Conservation (phyloP, 2,329 filamentous ascomycete species). For the Colletotrichum cereale region DNA sequence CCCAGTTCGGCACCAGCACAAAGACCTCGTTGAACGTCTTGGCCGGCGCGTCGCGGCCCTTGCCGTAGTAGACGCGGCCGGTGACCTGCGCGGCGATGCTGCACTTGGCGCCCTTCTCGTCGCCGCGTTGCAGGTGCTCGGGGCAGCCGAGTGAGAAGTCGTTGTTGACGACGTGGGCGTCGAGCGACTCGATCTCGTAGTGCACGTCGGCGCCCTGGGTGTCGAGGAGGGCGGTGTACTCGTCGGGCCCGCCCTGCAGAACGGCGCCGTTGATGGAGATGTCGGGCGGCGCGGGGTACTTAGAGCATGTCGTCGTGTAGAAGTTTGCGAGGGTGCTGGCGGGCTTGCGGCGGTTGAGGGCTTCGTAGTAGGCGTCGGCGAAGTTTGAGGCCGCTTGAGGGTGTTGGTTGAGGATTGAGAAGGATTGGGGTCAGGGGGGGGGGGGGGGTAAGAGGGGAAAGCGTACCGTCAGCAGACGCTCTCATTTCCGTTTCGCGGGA, state of each 20-base stretch:
- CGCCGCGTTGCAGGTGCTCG: slow-evolving; percentile 55
- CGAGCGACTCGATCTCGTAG: slow-evolving; percentile 82
- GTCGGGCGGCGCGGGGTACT: slow-evolving; percentile 69
- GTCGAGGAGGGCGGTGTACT: slow-evolving; percentile 77
- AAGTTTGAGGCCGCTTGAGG: slow-evolving; percentile 76
- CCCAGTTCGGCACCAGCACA: slow-evolving; percentile 83
- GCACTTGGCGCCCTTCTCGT: slow-evolving; percentile 68
- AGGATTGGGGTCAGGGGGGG: too few species aligned
- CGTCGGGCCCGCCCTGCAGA: slow-evolving; percentile 67
- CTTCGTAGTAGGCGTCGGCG: slow-evolving; percentile 79
- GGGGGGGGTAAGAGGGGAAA: slow-evolving; percentile 6
- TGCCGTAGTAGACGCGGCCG: slow-evolving; percentile 78
- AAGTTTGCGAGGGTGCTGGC: slow-evolving; percentile 73
- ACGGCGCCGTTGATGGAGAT: slow-evolving; percentile 85
- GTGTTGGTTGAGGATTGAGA: slow-evolving; percentile 11
- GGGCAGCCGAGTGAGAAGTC: slow-evolving; percentile 71
- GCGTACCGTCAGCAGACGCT: slow-evolving; percentile 60
- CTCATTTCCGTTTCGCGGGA: slow-evolving; percentile 59
- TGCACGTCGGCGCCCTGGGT: slow-evolving; percentile 68
- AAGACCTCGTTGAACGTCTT: slow-evolving; percentile 85
- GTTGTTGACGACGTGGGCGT: slow-evolving; percentile 83
- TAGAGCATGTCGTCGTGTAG: slow-evolving; percentile 73
- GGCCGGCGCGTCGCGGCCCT: slow-evolving; percentile 70
- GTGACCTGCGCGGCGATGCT: slow-evolving; percentile 81
- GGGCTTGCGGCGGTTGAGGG: slow-evolving; percentile 77